These are phyloP conservation scores for Aspergillus quadricinctus DNA, from an alignment of 2,329 filamentous ascomycete genomes.

Conservation along the genomic window DNA sequence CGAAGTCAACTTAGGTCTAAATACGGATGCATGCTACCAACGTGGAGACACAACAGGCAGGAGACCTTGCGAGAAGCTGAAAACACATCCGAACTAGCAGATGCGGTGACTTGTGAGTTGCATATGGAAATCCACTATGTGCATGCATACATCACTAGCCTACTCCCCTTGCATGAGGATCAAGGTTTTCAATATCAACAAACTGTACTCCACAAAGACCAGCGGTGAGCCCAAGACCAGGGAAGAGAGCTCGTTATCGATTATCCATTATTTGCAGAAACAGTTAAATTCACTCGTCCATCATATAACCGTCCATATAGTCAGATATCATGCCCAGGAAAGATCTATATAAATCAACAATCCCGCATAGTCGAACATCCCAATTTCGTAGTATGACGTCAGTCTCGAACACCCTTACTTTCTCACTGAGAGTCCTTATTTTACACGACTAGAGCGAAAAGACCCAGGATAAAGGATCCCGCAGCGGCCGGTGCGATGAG, in stretches of 20 bases:
- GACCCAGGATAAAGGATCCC: conserved; percentile 25
- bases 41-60: background rate
- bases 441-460: conserved; percentile 24
- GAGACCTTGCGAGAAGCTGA: background rate
- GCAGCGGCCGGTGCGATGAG: conserved; percentile 23
- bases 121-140: background rate
- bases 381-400: background rate
- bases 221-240: background rate
- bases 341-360: background rate
- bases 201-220: too few relatives aligned
- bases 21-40: background rate
- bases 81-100: background rate
- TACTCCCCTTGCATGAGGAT: background rate
- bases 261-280: background rate
- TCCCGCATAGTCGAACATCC: too few relatives aligned
- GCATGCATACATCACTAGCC: background rate
- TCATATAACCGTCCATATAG: background rate
- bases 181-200: background rate
- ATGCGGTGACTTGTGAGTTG: background rate
- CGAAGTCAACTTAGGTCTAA: background rate
- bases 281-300: background rate
- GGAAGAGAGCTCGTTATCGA: background rate
- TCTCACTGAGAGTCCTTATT: background rate
- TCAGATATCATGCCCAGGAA: background rate
- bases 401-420: background rate